Conservation (phyloP, 345 rosid genomes). For the Mercurialis annua region DNA sequence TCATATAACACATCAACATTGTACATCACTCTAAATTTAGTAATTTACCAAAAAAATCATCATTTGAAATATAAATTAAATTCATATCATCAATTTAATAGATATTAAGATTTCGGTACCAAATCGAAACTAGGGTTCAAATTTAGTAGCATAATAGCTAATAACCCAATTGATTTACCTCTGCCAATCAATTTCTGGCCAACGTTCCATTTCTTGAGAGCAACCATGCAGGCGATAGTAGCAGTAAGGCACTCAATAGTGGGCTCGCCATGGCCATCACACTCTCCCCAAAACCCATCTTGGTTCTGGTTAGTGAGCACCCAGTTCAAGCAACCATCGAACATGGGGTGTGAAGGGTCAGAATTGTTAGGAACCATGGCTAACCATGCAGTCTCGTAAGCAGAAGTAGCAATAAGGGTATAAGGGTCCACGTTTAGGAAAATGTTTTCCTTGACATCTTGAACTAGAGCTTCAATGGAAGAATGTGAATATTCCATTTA, state of each 20-base stretch:
- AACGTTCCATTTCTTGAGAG: conserved; percentile 46
- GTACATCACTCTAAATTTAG: no score
- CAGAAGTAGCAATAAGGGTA: conserved; percentile 40
- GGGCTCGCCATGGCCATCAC: conserved; percentile 24
- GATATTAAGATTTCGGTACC: no score
- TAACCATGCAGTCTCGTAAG: conserved; percentile 65
- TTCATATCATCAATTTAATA: no score
- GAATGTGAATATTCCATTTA: conserved; percentile 17
- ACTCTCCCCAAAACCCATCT: conserved; percentile 57
- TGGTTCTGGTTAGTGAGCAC: conserved; percentile 42
- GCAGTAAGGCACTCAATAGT: conserved; percentile 40
- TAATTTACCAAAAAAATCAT: no score
- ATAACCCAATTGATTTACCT: conserved; percentile 42
- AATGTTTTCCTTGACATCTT: conserved; percentile 34
- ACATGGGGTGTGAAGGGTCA: conserved; percentile 40
- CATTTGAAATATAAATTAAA: no score
- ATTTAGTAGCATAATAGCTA: no score
- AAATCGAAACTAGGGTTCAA: no score
- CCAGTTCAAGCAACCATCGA: conserved; percentile 54
- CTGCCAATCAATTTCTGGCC: conserved; percentile 20
- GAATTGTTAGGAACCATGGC: conserved; percentile 41
- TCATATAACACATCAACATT: no score
- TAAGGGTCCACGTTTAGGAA: conserved; percentile 19
- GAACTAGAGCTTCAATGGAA: conserved; percentile 22
- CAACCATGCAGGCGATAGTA: conserved; percentile 51